phyloP scores from a whole-genome alignment of 2,329 filamentous ascomycete genomes.

The Ophidiomyces ophidiicola region DNA sequence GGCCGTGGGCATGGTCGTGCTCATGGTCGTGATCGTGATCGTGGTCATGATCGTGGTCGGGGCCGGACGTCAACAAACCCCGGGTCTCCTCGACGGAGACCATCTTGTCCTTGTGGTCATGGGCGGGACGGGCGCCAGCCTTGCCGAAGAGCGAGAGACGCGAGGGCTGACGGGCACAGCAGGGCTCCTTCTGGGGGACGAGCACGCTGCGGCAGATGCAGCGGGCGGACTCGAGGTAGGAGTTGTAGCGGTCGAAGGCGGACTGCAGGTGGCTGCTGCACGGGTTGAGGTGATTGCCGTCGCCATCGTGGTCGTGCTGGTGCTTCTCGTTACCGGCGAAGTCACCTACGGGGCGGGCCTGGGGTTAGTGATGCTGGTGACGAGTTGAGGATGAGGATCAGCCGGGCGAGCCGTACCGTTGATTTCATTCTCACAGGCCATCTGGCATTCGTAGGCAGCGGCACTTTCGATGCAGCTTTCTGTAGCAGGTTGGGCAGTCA shows the following conservation, averaged over 20 bases:
- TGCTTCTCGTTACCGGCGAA: too few relatives aligned
- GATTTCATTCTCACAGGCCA: slow-evolving; percentile 5
- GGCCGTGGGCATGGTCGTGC: slow-evolving; percentile 7
- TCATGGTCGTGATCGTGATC: not conserved
- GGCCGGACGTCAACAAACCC: slow-evolving; percentile 5
- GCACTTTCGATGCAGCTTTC: slow-evolving; percentile 11
- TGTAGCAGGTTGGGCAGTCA: slow-evolving; percentile 6
- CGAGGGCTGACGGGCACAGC: slow-evolving; percentile 6
- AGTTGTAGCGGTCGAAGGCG: slow-evolving; percentile 20
- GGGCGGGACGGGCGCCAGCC: not conserved
- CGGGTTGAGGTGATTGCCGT: slow-evolving; percentile 15
- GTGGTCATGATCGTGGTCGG: not conserved
- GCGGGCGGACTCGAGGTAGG: slow-evolving; percentile 19
- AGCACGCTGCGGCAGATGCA: slow-evolving; percentile 21
- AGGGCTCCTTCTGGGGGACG: slow-evolving; percentile 6
- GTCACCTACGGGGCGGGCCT: too few relatives aligned
- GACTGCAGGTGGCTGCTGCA: slow-evolving; percentile 18
- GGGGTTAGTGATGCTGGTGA: too few relatives aligned
- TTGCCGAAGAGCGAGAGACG: slow-evolving; percentile 8
- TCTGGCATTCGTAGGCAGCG: slow-evolving; percentile 10
- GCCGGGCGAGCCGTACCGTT: too few relatives aligned
- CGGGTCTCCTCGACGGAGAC: slow-evolving; percentile 4
- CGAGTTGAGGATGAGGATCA: too few relatives aligned
- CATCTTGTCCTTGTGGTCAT: slow-evolving; percentile 4
- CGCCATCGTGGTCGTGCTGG: slow-evolving; percentile 15